A percentile compares a stretch with the other conserved stretches of the same genome.
These are phyloP conservation scores for Aspergillus sp. DNA, from an alignment of 2,329 filamentous ascomycete species.

Conservation along the genomic window DNA sequence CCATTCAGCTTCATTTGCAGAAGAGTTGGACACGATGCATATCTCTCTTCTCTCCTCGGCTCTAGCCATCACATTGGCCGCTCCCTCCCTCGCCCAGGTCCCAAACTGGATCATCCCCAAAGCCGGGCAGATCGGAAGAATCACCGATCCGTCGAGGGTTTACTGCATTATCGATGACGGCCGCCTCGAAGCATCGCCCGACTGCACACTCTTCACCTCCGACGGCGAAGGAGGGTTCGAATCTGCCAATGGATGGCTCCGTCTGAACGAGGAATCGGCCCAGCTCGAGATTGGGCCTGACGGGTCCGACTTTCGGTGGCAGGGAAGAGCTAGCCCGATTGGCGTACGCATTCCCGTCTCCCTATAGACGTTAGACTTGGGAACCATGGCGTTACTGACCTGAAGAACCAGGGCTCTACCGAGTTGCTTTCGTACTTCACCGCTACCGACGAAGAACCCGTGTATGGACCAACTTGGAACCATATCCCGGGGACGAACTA, in stretches of 20 bases:
- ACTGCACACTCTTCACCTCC: background rate
- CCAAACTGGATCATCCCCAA: background rate
- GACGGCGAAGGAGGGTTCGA: background rate
- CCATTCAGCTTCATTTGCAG: background rate
- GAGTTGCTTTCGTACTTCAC: background rate
- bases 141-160: background rate
- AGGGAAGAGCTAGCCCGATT: background rate
- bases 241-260: background rate
- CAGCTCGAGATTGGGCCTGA: background rate
- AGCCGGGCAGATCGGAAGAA: background rate
- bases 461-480: background rate
- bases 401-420: background rate
- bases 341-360: background rate
- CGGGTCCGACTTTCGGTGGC: background rate
- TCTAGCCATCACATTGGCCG: background rate
- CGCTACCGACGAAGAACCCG: background rate
- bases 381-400: background rate
- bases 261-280: background rate
- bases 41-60: background rate
- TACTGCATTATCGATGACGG: background rate
- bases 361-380: no score
- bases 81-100: background rate
- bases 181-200: background rate
- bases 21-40: background rate
- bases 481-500: background rate